Evolutionary conservation across 2,329 filamentous ascomycete species (phyloP).

Genomic region (Alternaria sp.): DNA sequence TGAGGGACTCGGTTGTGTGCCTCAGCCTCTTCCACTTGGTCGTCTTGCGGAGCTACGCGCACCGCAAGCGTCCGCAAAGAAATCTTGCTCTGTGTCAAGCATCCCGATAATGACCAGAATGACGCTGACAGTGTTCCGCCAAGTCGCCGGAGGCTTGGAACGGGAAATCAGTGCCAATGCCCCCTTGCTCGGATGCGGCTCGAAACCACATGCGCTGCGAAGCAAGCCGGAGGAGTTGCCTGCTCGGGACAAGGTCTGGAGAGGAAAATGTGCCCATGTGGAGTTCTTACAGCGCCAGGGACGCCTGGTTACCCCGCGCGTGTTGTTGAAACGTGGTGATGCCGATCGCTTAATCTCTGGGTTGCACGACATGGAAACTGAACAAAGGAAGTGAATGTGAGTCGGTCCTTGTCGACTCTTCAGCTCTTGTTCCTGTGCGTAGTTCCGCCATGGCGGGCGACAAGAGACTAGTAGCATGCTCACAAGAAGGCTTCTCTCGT

Average conservation of each 20-base stretch:
- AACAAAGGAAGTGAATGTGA: constrained; percentile 18
- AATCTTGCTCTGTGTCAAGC: not conserved
- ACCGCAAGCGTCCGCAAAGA: not conserved
- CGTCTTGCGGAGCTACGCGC: not conserved
- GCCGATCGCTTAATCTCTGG: constrained; percentile 8
- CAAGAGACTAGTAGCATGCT: constrained; percentile 14
- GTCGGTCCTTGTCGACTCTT: constrained; percentile 8
- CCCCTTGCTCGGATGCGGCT: constrained; percentile 16
- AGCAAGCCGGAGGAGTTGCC: constrained; percentile 10
- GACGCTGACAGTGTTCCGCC: constrained; percentile 6
- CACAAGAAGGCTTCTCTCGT: constrained; percentile 10
- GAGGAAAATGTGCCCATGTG: not conserved
- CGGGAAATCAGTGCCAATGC: constrained; percentile 1
- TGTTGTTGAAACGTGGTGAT: constrained; percentile 12
- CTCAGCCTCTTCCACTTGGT: not conserved
- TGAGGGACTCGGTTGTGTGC: not conserved
- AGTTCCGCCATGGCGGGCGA: constrained; percentile 12
- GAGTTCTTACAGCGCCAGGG: not conserved
- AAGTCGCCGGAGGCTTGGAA: constrained; percentile 16
- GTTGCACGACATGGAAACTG: constrained; percentile 11
- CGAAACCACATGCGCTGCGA: constrained; percentile 7
- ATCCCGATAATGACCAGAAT: constrained; percentile 1
- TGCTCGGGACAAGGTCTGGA: constrained; percentile 10
- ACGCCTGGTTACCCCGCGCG: constrained; percentile 14
- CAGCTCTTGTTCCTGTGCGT: constrained; percentile 14